Evolutionary conservation across 345 rosid genomes (phyloP).

Genomic region (Citrus sp.): DNA sequence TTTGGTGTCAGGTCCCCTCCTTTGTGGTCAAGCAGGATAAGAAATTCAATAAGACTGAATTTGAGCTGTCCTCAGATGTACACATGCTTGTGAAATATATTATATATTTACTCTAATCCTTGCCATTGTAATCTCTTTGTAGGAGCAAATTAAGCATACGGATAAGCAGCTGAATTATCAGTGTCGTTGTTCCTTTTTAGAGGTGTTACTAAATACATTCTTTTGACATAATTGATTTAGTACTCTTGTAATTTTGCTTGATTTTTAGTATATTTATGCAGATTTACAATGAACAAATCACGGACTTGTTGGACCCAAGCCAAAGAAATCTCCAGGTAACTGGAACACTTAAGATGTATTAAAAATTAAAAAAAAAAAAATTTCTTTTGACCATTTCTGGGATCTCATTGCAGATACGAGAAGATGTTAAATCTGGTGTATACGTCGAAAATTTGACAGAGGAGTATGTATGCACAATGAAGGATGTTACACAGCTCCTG

Average conservation of each 20-base stretch:
- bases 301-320: constrained; percentile 91
- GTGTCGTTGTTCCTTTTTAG: constrained; percentile 95
- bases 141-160: constrained; percentile 88
- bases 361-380: background rate
- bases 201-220: constrained; percentile 44
- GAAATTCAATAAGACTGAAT: no score
- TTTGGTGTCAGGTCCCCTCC: background rate
- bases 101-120: background rate
- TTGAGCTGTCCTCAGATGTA: no score
- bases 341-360: background rate
- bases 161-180: constrained; percentile 89
- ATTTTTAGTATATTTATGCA: constrained; percentile 35
- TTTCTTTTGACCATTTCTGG: constrained; percentile 13
- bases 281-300: constrained; percentile 98
- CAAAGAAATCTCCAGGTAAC: constrained; percentile 83
- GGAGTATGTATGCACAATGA: constrained; percentile 72
- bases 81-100: background rate
- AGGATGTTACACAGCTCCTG: constrained; percentile 77
- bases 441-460: constrained; percentile 89
- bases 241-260: background rate
- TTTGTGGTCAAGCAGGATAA: no score
- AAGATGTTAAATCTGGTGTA: constrained; percentile 91
- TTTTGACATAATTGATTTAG: background rate
- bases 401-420: constrained; percentile 69
- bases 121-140: constrained; percentile 18